Conservation (phyloP, 2,329 filamentous ascomycete genomes). For the Colletotrichum cordylinicola region DNA sequence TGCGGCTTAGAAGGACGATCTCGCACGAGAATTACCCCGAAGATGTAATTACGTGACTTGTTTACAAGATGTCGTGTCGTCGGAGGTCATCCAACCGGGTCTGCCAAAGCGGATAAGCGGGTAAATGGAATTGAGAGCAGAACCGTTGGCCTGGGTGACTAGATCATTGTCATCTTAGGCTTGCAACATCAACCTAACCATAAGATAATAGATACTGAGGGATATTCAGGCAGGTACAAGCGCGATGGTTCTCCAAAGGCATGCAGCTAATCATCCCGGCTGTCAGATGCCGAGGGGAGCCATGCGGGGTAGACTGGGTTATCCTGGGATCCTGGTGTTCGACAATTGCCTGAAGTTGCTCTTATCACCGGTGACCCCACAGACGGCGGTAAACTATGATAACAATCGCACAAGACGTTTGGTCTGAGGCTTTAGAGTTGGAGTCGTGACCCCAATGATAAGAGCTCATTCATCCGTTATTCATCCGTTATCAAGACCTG, state of each 20-base stretch:
- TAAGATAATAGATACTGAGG: neutral
- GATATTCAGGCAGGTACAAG: constrained; percentile 8
- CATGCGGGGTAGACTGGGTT: constrained; percentile 14
- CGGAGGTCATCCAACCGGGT: neutral
- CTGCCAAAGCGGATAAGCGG: neutral
- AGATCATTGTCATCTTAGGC: neutral
- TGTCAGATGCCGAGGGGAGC: neutral
- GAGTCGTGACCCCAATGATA: constrained; percentile 15
- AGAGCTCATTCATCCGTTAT: neutral
- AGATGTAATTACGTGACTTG: neutral
- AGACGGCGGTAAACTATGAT: neutral
- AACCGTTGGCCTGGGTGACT: neutral
- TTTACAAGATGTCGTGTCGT: neutral
- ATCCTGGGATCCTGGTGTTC: neutral
- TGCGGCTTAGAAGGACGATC: neutral
- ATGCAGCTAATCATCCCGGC: neutral
- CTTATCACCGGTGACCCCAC: constrained; percentile 8
- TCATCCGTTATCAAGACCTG: neutral
- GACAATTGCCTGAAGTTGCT: neutral
- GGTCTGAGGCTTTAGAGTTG: neutral
- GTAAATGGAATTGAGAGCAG: neutral
- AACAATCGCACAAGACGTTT: neutral
- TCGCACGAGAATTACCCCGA: neutral
- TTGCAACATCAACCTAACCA: neutral
- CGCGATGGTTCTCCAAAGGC: neutral